Evolutionary conservation across 2,329 filamentous ascomycete species (phyloP).

Genomic region (Dactylonectria macrodidyma): DNA sequence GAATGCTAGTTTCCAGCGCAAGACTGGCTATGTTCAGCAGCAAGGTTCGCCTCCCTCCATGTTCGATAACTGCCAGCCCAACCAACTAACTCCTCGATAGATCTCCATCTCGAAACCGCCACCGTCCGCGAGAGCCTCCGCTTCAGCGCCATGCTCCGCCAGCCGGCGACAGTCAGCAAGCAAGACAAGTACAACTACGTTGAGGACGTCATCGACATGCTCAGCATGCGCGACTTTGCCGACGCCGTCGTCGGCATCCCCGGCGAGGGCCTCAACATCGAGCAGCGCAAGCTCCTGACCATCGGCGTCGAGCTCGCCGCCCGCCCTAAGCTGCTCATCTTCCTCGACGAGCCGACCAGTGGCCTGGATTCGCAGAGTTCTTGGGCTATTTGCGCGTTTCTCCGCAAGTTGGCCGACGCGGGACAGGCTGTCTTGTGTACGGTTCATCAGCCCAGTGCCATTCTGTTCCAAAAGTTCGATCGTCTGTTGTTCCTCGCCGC

Average conservation of each 20-base stretch:
- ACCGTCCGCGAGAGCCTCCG: neutral
- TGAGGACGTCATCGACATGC: neutral
- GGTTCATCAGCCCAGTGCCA: too few species aligned
- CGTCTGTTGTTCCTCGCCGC: neutral
- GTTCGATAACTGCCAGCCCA: too few species aligned
- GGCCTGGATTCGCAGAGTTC: neutral
- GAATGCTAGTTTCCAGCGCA: slow-evolving; percentile 68
- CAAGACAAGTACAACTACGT: neutral
- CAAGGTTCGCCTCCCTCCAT: slow-evolving; percentile 53
- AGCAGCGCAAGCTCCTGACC: neutral
- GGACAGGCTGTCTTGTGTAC: too few species aligned
- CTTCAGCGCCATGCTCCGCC: slow-evolving; percentile 2
- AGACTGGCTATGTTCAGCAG: slow-evolving; percentile 74
- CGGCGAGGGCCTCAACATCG: slow-evolving; percentile 1
- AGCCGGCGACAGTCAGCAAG: neutral
- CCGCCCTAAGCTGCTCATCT: neutral
- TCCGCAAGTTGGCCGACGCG: too few species aligned
- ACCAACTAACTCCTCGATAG: too few species aligned
- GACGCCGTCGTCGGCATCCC: neutral
- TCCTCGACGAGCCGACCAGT: neutral
- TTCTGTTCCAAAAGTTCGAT: slow-evolving; percentile 57
- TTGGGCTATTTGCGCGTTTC: neutral
- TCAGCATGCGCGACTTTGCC: neutral
- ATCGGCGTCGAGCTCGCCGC: slow-evolving; percentile 2
- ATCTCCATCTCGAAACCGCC: neutral